A percentile compares a stretch with the other conserved stretches of the same genome.
These are phyloP conservation scores for Fusarium torulosum DNA, from an alignment of 2,329 filamentous ascomycete genomes.

Conservation along the genomic window DNA sequence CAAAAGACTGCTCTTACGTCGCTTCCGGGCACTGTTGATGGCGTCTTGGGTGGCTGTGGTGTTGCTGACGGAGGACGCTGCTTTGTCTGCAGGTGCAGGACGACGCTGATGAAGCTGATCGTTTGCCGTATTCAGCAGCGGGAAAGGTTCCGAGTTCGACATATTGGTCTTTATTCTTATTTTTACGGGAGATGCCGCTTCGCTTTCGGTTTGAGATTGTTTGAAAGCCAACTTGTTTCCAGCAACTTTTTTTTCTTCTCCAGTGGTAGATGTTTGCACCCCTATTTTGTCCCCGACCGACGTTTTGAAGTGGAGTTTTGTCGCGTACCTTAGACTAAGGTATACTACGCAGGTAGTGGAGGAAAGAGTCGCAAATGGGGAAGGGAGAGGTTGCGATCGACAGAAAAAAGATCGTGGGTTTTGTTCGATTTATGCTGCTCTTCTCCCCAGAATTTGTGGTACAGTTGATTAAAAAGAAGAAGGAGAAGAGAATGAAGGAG, in stretches of 20 bases:
- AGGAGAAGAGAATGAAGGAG: not conserved
- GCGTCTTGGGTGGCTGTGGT: constrained; percentile 47
- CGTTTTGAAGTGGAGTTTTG: constrained; percentile 28
- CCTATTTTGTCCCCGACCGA: constrained; percentile 29
- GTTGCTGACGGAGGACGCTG: constrained; percentile 39
- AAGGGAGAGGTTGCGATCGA: not conserved
- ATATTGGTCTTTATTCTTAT: constrained; percentile 48
- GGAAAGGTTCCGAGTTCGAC: constrained; percentile 67
- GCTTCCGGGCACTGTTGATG: constrained; percentile 58
- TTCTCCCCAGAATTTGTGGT: constrained; percentile 1
- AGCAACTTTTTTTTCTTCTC: constrained; percentile 5
- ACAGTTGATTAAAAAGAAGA: not conserved
- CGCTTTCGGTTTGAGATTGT: not conserved
- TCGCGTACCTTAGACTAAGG: constrained; percentile 1
- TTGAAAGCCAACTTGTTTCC: not conserved
- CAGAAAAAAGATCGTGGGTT: constrained; percentile 17
- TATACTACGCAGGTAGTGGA: not conserved
- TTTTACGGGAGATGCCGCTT: not conserved
- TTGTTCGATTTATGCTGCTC: not conserved
- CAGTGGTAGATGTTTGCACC: constrained; percentile 25
- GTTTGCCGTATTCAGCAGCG: constrained; percentile 64
- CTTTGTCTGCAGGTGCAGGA: constrained; percentile 51
- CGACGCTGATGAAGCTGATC: constrained; percentile 60
- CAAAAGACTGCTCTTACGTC: constrained; percentile 68
- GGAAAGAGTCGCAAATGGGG: constrained; percentile 5